These are phyloP conservation scores for Pogostemon cablin DNA, from an alignment of 257 asterid genomes.

Conservation along the genomic window DNA sequence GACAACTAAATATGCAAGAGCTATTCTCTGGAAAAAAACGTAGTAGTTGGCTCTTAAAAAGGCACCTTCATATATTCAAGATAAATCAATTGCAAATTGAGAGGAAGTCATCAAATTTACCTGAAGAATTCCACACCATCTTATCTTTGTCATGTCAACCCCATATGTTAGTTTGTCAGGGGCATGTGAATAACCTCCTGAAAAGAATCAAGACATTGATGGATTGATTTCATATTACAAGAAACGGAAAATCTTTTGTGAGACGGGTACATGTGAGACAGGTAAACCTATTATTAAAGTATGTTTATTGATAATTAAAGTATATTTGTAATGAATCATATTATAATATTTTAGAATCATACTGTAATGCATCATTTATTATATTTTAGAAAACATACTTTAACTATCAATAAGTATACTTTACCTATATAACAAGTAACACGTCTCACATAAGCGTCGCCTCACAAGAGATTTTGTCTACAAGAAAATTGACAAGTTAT, in stretches of 20 bases:
- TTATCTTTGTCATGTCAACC: conserved; percentile 65
- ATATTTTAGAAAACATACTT: too few relatives aligned
- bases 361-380: too few relatives aligned
- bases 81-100: conserved; percentile 1
- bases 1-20: conserved; percentile 71
- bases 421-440: too few relatives aligned
- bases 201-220: conserved; percentile 7
- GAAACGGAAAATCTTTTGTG: too few relatives aligned
- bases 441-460: too few relatives aligned
- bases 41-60: conserved; percentile 10
- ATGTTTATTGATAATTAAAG: too few relatives aligned
- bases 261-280: too few relatives aligned
- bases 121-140: conserved; percentile 92
- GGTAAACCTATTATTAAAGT: too few relatives aligned
- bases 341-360: too few relatives aligned
- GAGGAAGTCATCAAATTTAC: conserved; percentile 37
- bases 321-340: too few relatives aligned
- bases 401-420: too few relatives aligned
- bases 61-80: conserved; percentile 7
- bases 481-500: neutral
- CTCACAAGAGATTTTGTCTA: neutral
- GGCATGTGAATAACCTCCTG: conserved; percentile 85
- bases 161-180: conserved; percentile 76
- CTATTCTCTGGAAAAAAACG: conserved; percentile 59
- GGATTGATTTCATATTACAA: neutral